phyloP scores from a whole-genome alignment of 2,329 filamentous ascomycete species.

The Alternaria longipes region DNA sequence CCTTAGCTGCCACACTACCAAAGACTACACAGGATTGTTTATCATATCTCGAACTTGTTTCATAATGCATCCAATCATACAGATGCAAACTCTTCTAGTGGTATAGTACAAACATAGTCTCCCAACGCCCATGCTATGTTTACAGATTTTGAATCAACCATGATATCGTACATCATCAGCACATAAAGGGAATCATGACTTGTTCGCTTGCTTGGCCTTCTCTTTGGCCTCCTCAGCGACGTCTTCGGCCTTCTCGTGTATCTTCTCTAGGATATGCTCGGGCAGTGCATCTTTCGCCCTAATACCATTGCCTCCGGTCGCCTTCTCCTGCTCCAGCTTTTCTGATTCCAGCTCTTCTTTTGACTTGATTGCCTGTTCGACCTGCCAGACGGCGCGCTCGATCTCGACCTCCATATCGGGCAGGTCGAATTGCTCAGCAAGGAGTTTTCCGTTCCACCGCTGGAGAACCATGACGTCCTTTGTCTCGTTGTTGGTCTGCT shows the following conservation, averaged over 20 bases:
- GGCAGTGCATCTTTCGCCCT: constrained; percentile 44
- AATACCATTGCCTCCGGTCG: constrained; percentile 31
- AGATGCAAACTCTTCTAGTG: constrained; percentile 11
- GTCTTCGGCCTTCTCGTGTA: constrained; percentile 37
- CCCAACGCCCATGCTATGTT: constrained; percentile 14
- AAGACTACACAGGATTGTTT: not conserved
- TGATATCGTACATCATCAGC: constrained; percentile 14
- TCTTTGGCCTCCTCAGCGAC: constrained; percentile 28
- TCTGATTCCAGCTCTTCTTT: constrained; percentile 49
- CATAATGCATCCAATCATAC: constrained; percentile 13
- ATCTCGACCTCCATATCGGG: constrained; percentile 65
- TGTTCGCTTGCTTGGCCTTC: constrained; percentile 11
- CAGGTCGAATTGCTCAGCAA: constrained; percentile 59
- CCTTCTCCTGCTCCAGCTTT: constrained; percentile 50
- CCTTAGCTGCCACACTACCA: not conserved
- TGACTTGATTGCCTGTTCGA: constrained; percentile 56
- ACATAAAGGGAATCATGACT: constrained; percentile 2
- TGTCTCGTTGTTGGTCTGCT: constrained; percentile 52
- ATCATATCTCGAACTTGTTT: constrained; percentile 1
- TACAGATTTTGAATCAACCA: constrained; percentile 3
- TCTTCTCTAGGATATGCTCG: constrained; percentile 36
- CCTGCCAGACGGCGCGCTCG: constrained; percentile 62
- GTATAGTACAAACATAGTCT: constrained; percentile 12
- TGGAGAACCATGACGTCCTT: constrained; percentile 61
- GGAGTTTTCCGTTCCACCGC: constrained; percentile 61